Evolutionary conservation across 305 asterid genomes (phyloP).

Genomic region (Lippia alba): DNA sequence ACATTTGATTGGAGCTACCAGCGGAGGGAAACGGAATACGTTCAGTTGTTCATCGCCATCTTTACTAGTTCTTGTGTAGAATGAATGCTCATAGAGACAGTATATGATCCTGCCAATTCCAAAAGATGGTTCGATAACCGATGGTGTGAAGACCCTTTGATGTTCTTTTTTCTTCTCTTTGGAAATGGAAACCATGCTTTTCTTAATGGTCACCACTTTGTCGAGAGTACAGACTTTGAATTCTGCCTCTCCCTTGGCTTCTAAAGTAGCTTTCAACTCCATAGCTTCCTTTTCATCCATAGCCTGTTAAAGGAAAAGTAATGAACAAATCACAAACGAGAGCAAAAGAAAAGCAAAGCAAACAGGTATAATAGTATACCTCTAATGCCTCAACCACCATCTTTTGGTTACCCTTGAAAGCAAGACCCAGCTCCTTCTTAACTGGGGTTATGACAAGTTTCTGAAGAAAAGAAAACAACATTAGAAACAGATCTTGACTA

Average conservation of each 20-base stretch:
- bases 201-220: constrained; percentile 70
- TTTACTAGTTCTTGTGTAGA: constrained; percentile 73
- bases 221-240: constrained; percentile 83
- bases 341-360: constrained; percentile 6
- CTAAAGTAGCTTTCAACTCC: constrained; percentile 81
- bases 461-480: constrained; percentile 45
- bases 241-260: constrained; percentile 76
- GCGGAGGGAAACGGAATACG: constrained; percentile 77
- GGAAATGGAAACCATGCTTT: constrained; percentile 75
- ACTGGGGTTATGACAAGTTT: constrained; percentile 75
- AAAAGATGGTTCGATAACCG: constrained; percentile 92
- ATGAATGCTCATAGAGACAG: constrained; percentile 90
- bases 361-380: constrained; percentile 45
- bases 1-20: constrained; percentile 90
- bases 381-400: constrained; percentile 85
- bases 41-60: constrained; percentile 84
- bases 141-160: constrained; percentile 86
- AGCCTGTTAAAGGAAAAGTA: constrained; percentile 48
- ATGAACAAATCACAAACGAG: background rate
- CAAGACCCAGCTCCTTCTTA: constrained; percentile 88
- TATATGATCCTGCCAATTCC: constrained; percentile 94
- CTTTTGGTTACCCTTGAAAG: constrained; percentile 78
- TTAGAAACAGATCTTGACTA: constrained; percentile 20
- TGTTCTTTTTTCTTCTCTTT: constrained; percentile 82
- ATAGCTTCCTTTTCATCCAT: constrained; percentile 91